phyloP scores from a whole-genome alignment of 768 basidiomycete genomes.

The Russula emetica region DNA sequence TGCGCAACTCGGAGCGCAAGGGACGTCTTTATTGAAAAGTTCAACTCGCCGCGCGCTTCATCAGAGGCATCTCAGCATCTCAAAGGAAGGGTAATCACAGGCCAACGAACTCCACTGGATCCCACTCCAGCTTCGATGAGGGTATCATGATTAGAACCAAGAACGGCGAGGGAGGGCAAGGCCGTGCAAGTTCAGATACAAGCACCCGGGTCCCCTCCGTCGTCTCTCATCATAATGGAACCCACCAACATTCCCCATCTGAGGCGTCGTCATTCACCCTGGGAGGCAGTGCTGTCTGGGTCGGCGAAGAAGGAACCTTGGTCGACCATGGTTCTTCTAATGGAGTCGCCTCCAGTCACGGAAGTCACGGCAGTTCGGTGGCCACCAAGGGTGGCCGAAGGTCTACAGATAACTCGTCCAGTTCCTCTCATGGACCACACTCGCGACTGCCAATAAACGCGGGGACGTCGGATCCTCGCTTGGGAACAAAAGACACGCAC shows the following conservation, averaged over 20 bases:
- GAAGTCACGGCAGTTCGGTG: slow-evolving; percentile 44
- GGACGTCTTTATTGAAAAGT: slow-evolving; percentile 90
- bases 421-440: slow-evolving; percentile 52
- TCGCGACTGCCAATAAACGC: slow-evolving; percentile 35
- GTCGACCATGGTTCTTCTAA: slow-evolving; percentile 39
- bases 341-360: slow-evolving; percentile 34
- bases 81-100: slow-evolving; percentile 21
- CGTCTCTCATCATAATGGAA: slow-evolving; percentile 30
- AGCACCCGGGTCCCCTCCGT: slow-evolving; percentile 2
- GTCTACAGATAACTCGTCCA: slow-evolving; percentile 72
- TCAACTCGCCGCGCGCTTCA: slow-evolving; percentile 32
- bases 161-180: slow-evolving; percentile 14
- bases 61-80: slow-evolving; percentile 13
- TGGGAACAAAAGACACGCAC: slow-evolving; percentile 78
- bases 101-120: slow-evolving; percentile 39
- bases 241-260: slow-evolving; percentile 51
- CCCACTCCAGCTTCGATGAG: slow-evolving; percentile 68
- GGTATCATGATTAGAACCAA: slow-evolving; percentile 46
- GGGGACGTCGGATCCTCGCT: slow-evolving; percentile 42
- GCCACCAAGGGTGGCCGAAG: slow-evolving; percentile 50
- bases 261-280: slow-evolving; percentile 66
- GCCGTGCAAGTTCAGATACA: slow-evolving; percentile 21
- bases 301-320: slow-evolving; percentile 62
- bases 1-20: slow-evolving; percentile 86
- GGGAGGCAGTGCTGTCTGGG: slow-evolving; percentile 81